Evolutionary conservation across 2,329 filamentous ascomycete species (phyloP).

Genomic region (Cryoendolithus antarcticus): DNA sequence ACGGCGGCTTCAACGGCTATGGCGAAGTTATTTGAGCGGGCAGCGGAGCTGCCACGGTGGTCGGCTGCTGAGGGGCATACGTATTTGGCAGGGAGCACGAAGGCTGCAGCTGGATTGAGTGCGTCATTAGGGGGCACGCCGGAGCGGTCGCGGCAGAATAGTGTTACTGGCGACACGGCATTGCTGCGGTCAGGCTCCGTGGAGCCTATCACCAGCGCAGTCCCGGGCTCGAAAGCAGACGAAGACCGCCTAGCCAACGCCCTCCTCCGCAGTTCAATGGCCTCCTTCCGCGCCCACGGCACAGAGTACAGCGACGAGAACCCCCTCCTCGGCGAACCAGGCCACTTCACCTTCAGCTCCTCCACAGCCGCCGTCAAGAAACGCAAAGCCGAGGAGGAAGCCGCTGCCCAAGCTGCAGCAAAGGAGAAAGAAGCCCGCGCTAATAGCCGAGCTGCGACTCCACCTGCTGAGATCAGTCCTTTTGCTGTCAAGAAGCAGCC

Average conservation of each 20-base stretch:
- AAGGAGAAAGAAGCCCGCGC: constrained; percentile 15
- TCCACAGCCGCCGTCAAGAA: constrained; percentile 32
- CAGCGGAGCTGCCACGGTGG: constrained; percentile 43
- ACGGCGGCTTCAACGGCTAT: constrained; percentile 45
- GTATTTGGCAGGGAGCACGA: constrained; percentile 27
- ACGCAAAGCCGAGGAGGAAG: constrained; percentile 25
- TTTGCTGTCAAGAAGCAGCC: constrained; percentile 2
- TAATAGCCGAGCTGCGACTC: constrained; percentile 6
- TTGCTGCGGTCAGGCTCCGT: too few relatives aligned
- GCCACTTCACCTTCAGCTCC: constrained; percentile 45
- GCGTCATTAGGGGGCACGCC: constrained; percentile 10
- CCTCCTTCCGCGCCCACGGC: constrained; percentile 34
- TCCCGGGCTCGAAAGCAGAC: too few relatives aligned
- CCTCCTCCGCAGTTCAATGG: constrained; percentile 28
- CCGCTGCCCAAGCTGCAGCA: constrained; percentile 13
- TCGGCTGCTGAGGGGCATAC: constrained; percentile 48
- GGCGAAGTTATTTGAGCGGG: constrained; percentile 41
- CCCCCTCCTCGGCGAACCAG: constrained; percentile 50
- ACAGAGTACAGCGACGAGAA: constrained; percentile 55
- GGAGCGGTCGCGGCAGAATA: constrained; percentile 19
- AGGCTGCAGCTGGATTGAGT: constrained; percentile 17
- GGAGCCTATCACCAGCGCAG: too few relatives aligned
- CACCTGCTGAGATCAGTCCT: not conserved
- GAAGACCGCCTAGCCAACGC: constrained; percentile 10
- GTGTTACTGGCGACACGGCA: too few relatives aligned